Base-by-base conservation (phyloP, 345 rosid species). In the Bretschneidera sinensis region DNA sequence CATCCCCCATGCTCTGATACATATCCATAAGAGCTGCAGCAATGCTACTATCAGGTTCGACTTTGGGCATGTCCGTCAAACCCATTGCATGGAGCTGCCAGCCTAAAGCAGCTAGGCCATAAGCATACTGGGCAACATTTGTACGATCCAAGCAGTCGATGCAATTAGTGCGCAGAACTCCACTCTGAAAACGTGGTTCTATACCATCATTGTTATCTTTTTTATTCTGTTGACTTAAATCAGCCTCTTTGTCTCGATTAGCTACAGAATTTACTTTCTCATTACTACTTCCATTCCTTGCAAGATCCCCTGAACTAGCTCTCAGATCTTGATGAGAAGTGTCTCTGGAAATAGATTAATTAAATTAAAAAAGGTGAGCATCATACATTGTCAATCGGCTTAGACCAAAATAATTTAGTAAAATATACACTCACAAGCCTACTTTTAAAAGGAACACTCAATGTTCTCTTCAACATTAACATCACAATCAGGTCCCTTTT, bases 111-210 rank as follows among this genome's bases (percentile, higher is more conserved):
- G 89, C 99, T 73, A 94, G 75, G 28, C 99, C 99, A 81, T 86
- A 90, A 59, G 97, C 97, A 83, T 88, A 94, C 68, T 91, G 99
- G 35, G 99, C 96, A 66, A 91, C 97, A 70, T 94, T 94, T 78
- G 99, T 94, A 51, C 96, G 96, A 76, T 94, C 99, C 81, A 94
- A 75, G 76, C 99, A 94, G 64, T 94, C 97, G n/a, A 94, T 86
- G 71, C 99, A 94, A 72, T 94, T 94, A 31, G 99, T 90, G 64
- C 97, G 96, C 71, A 94, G 82, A 71, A 94, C 95, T 60, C 99
- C 97, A 74, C 92, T 86, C 73, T 94, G 99, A 68, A 84, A 86
- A 61, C 61, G 75, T 53, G 91, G 86, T 48, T 63, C 81, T 51
- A 74, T 83, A 64, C 79, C 76, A 73, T 63, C 69, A 63, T 50